These are phyloP conservation scores for Lactarius hatsudake DNA, from an alignment of 768 basidiomycete genomes.

Conservation along the genomic window DNA sequence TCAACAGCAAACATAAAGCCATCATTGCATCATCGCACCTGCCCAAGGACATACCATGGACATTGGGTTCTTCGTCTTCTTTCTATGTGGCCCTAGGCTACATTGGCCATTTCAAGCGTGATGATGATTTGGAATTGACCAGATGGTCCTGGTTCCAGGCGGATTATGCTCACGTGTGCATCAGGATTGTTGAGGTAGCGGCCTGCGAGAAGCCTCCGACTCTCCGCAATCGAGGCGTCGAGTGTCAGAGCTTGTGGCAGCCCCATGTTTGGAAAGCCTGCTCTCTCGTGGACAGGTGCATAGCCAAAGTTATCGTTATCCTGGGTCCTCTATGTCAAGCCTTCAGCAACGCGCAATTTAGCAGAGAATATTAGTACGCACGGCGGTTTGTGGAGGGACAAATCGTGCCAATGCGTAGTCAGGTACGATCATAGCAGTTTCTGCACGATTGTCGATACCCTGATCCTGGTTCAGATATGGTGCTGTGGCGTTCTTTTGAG, in stretches of 20 bases:
- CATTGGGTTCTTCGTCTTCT: not conserved
- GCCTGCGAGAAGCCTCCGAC: not conserved
- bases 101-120: not conserved
- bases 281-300: not conserved
- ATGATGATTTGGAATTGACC: not conserved
- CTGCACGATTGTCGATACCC: not conserved
- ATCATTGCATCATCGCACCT: not conserved
- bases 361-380: not conserved
- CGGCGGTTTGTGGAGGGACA: not conserved
- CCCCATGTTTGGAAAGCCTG: not conserved
- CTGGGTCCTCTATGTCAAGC: not conserved
- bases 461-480: not conserved
- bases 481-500: not conserved
- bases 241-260: not conserved
- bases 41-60: not conserved
- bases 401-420: not conserved
- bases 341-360: not conserved
- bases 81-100: not conserved
- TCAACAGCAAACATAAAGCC: not conserved
- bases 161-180: not conserved
- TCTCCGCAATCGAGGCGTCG: not conserved
- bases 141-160: not conserved
- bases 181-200: slow-evolving; percentile 8
- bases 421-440: not conserved
- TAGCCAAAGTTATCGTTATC: not conserved